These are phyloP conservation scores for Trifolium pratense DNA, from an alignment of 306 rosid genomes.

Conservation along the genomic window DNA sequence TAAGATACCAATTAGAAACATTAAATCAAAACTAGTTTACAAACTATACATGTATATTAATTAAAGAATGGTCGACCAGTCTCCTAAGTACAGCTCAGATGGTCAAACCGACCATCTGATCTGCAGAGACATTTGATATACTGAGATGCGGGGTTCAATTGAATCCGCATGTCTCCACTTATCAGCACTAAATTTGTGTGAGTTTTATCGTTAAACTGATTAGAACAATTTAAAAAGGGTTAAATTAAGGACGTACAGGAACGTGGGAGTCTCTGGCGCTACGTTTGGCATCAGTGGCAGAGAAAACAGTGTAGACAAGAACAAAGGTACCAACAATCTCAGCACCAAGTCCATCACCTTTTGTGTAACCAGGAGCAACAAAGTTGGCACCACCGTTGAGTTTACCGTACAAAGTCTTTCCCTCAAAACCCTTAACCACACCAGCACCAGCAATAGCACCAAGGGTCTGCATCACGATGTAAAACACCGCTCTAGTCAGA, in stretches of 20 bases:
- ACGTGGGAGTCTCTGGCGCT: slow-evolving; percentile 70
- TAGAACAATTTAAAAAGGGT: no score
- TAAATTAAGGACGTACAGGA: slow-evolving; percentile 51
- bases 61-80: no score
- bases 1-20: background rate
- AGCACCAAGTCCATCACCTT: slow-evolving; percentile 72
- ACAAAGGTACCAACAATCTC: slow-evolving; percentile 56
- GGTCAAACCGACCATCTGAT: no score
- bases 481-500: slow-evolving; percentile 76
- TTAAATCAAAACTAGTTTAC: background rate
- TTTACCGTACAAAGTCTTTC: slow-evolving; percentile 13
- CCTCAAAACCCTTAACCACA: slow-evolving; percentile 57
- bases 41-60: background rate
- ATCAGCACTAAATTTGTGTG: background rate
- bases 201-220: no score
- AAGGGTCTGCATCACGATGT: slow-evolving; percentile 81
- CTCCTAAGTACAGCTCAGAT: no score
- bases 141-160: no score
- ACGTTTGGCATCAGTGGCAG: slow-evolving; percentile 95
- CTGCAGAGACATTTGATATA: no score
- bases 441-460: slow-evolving; percentile 73
- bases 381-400: slow-evolving; percentile 73
- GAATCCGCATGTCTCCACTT: no score
- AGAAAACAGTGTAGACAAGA: slow-evolving; percentile 70
- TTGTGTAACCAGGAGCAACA: slow-evolving; percentile 75